Evolutionary conservation across 495 filamentous ascomycete species (phyloP).

Genomic region (Amniculicola lignicola): DNA sequence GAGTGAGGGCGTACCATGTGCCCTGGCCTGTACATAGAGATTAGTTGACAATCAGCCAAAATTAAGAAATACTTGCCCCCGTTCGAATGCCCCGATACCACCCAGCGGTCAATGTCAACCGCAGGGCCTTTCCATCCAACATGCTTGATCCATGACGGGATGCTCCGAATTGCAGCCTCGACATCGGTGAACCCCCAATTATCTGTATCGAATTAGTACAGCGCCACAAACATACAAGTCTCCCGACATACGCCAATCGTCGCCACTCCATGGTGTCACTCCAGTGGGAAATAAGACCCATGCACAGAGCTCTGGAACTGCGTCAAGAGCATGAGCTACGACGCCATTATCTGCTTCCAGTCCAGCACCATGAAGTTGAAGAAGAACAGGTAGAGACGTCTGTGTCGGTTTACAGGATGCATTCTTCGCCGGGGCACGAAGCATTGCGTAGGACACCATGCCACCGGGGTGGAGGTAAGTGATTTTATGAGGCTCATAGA

Average conservation of each 20-base stretch:
- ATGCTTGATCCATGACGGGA: conserved; percentile 51
- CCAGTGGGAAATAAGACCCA: conserved; percentile 60
- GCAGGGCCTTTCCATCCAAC: conserved; percentile 49
- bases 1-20: conserved; percentile 57
- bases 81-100: conserved; percentile 59
- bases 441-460: conserved; percentile 60
- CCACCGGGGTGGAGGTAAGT: conserved; percentile 56
- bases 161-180: conserved; percentile 51
- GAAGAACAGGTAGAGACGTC: conserved; percentile 44
- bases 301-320: conserved; percentile 51
- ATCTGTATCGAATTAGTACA: conserved; percentile 41
- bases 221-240: neutral
- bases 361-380: conserved; percentile 57
- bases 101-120: conserved; percentile 50
- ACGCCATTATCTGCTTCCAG: conserved; percentile 51
- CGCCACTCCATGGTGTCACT: conserved; percentile 59
- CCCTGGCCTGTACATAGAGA: conserved; percentile 45
- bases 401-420: conserved; percentile 34
- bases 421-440: conserved; percentile 53
- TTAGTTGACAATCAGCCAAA: neutral
- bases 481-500: conserved; percentile 52
- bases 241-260: conserved; percentile 57
- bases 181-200: conserved; percentile 58
- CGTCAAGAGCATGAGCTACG: conserved; percentile 49
- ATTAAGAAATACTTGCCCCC: conserved; percentile 42